Base-by-base conservation (phyloP, 148 eudicot genomes). In the Oxyria digyna region DNA sequence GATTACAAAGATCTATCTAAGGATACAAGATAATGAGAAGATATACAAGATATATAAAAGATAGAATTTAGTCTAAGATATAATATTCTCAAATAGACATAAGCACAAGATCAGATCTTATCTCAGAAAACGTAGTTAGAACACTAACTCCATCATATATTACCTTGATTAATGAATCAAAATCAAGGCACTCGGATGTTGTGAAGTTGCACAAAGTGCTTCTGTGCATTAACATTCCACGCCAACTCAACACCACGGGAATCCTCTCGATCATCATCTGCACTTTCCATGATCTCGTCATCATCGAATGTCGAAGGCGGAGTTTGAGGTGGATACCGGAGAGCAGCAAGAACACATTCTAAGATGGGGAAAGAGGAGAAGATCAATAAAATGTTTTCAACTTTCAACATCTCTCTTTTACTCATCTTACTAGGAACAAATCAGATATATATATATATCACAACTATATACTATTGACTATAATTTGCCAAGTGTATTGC, bases 311-410 rank as follows among this genome's bases (percentile, higher is more conserved):
- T 20, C 3, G 7, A 0, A 14, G 20, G 10, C 65, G 38, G 15
- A 59, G 65, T 15, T 14, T 59, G 20, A 59, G 31, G 18, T 1
- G 10, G n/a, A 27, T 37, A 38, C 11, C 18, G 21, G 6, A 59
- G 18, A 59, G 2, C 65, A 59, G 18, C 65, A 59, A 59, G 65
- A 59, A 59, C 65, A 59, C 37, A 59, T 4, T 27, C 65, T 29
- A 59, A 0, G 3, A 59, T 9, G 31, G 65, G 65, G 20, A 59
- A 10, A 31, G 65, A 59, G 20, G 65, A 59, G 21, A 59, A 5
- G 20, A 31, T 6, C 37, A 59, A 35, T 31, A 59, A 29, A 59
- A 59, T 14, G 20, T 38, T 59, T 31, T 59, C 37, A 59, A 59
- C 18, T 59, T 59, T 59, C 65, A 59, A 59, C 65, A 59, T 59